Evolutionary conservation across 768 basidiomycete genomes (phyloP), one percentile per base, ranked within the genome.

Genomic region (Leccinellum rugosiceps): DNA sequence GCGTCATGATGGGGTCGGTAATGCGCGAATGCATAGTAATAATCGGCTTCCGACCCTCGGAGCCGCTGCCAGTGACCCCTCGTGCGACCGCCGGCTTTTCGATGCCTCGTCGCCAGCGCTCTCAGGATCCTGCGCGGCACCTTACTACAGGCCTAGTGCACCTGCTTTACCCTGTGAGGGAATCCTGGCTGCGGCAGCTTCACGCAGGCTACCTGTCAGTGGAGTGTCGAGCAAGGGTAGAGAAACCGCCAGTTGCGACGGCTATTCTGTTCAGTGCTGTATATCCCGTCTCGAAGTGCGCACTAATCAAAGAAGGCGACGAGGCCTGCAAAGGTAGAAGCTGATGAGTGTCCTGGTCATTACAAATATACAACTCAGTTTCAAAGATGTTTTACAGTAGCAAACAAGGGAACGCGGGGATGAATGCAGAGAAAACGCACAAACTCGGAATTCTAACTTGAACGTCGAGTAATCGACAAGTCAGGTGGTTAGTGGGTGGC

Each of bases 241-340:
- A 65, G 53, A 67, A 63, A 31, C 59, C 61, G 15, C 45, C 53
- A 28, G 55, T 41, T 21, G 66, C 63, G 3, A 61, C 63, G 0
- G 63, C 60, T 32, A 67, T 32, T 30, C 65, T 67, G 56, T 65
- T 65, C 49, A 68, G 56, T 2, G 59, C 63, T 10, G 32, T 65
- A 57, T 4, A 63, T 61, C 23, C 7, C 63, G 34, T 35, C 52
- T 65, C 57, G 4, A 55, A 52, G 28, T 66, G 41, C 59, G 34
- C 19, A 61, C 19, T 63, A 61, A 35, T 60, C 48, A 17, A 67
- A 67, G 32, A 61, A 21, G 17, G 65, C 66, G 30, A 65, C 17
- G 6, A n/a, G n/a, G n/a, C n/a, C n/a, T n/a, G n/a, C n/a, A n/a
- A n/a, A n/a, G n/a, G n/a, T n/a, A n/a, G n/a, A n/a, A n/a, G n/a